These are phyloP conservation scores for Rubia tinctorum DNA, from an alignment of 305 asterid species.

Conservation along the genomic window DNA sequence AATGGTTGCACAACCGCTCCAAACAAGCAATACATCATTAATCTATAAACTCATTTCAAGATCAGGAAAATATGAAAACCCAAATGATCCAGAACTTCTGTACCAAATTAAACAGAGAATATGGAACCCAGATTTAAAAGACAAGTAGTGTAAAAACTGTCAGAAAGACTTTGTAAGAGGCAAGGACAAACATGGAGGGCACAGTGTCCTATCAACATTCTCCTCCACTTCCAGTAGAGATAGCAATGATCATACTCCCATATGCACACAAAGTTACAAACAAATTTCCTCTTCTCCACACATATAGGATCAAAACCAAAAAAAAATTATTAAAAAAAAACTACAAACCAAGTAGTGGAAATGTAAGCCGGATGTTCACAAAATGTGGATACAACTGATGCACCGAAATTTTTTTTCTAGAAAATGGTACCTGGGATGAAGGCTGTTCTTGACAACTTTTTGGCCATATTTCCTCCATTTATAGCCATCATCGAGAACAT, in stretches of 20 bases:
- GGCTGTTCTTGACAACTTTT: conserved; percentile 94
- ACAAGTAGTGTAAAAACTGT: neutral
- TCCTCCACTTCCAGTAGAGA: conserved; percentile 14
- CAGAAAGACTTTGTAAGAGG: neutral
- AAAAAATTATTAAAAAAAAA: too few relatives aligned
- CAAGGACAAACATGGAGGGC: conserved; percentile 14
- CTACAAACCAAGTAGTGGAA: neutral
- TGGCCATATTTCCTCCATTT: conserved; percentile 98
- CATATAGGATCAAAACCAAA: neutral
- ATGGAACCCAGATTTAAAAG: neutral
- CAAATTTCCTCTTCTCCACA: neutral
- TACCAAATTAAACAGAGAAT: neutral
- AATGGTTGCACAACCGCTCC: neutral
- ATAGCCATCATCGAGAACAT: conserved; percentile 98
- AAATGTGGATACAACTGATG: too few relatives aligned
- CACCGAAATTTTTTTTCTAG: too few relatives aligned
- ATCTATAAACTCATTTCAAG: neutral
- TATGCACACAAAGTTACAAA: neutral
- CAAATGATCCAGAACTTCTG: neutral
- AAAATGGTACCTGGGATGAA: conserved; percentile 72
- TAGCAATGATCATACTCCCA: conserved; percentile 5
- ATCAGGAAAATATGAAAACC: neutral
- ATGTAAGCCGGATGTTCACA: too few relatives aligned
- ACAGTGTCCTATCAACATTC: conserved; percentile 21
- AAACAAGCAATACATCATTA: too few relatives aligned